Conservation (phyloP, 345 rosid species). For the Citrus sp. region DNA sequence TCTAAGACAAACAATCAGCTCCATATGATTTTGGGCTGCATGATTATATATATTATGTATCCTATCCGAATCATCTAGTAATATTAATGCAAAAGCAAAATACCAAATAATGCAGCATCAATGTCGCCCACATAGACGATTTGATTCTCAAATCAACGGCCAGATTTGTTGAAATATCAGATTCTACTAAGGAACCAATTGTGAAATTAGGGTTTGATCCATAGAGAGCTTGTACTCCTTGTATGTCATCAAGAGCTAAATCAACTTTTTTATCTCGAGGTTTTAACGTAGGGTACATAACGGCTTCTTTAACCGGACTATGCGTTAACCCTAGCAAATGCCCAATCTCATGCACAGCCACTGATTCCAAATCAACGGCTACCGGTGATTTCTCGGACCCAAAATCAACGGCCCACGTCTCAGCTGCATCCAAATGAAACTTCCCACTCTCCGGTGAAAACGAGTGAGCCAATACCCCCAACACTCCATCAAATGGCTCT, state of each 20-base stretch:
- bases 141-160: conserved; percentile 28
- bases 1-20: neutral
- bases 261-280: conserved; percentile 63
- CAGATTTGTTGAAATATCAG: conserved; percentile 54
- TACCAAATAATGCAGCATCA: conserved; percentile 8
- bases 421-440: conserved; percentile 73
- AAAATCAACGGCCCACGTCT: conserved; percentile 84
- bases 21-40: conserved; percentile 2
- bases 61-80: neutral
- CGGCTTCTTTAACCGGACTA: conserved; percentile 59
- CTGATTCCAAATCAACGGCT: conserved; percentile 86
- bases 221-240: conserved; percentile 70
- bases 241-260: conserved; percentile 55
- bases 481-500: conserved; percentile 80
- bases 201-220: conserved; percentile 78
- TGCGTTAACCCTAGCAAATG: conserved; percentile 74
- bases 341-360: conserved; percentile 84
- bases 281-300: conserved; percentile 85
- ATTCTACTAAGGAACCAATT: conserved; percentile 46
- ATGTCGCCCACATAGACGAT: conserved; percentile 12
- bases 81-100: neutral
- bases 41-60: neutral
- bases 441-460: conserved; percentile 82
- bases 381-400: conserved; percentile 46
- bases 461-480: conserved; percentile 74